Percentiles rank a stretch among this genome's conserved stretches.
Conservation (phyloP, 2,329 filamentous ascomycete genomes). For the Parastagonospora avenae region DNA sequence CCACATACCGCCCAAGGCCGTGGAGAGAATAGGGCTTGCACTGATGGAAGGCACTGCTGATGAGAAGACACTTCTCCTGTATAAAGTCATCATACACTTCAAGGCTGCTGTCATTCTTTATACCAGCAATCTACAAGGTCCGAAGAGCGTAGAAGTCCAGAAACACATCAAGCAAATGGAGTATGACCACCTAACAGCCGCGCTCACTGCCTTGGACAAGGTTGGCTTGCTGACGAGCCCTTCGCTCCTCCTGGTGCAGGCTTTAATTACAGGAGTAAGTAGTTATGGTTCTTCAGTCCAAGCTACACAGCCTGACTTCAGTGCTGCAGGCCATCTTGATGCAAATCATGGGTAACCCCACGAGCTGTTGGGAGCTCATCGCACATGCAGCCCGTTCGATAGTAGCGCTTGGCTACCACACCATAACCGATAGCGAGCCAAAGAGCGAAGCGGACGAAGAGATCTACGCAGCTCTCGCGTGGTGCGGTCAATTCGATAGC, state of each 20-base stretch:
- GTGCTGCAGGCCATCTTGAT: constrained; percentile 33
- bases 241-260: constrained; percentile 36
- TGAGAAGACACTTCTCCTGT: constrained; percentile 34
- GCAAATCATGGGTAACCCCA: constrained; percentile 42
- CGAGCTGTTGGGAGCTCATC: constrained; percentile 38
- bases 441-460: constrained; percentile 30
- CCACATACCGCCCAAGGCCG: constrained; percentile 36
- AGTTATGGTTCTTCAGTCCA: not conserved
- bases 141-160: constrained; percentile 28
- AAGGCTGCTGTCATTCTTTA: constrained; percentile 34
- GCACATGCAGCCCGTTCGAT: constrained; percentile 39
- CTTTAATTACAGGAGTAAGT: constrained; percentile 37
- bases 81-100: constrained; percentile 40
- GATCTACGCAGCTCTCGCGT: constrained; percentile 34
- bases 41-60: constrained; percentile 36
- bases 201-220: constrained; percentile 35
- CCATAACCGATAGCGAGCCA: constrained; percentile 16
- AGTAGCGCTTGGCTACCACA: constrained; percentile 40
- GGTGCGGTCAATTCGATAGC: constrained; percentile 40
- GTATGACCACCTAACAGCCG: constrained; percentile 34
- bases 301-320: not conserved
- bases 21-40: constrained; percentile 36
- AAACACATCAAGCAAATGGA: constrained; percentile 34
- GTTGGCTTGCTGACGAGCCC: constrained; percentile 35
- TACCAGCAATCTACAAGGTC: constrained; percentile 26